These are phyloP conservation scores for Penicillium sp. DNA, from an alignment of 2,329 filamentous ascomycete genomes.

Conservation along the genomic window DNA sequence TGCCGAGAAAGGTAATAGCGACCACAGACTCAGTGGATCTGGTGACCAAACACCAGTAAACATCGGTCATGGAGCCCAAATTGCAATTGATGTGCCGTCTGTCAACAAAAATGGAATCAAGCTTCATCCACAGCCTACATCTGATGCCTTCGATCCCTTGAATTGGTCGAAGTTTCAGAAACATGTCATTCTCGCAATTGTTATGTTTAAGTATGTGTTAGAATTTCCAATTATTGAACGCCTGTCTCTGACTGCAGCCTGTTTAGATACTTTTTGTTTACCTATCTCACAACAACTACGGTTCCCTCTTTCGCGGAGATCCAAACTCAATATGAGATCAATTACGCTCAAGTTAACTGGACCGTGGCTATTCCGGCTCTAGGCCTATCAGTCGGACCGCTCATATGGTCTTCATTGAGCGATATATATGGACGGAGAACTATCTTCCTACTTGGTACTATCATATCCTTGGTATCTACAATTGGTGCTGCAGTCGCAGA, in stretches of 20 bases:
- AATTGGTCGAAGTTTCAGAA: slow-evolving; percentile 55
- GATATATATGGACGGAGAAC: slow-evolving; percentile 56
- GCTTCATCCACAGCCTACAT: slow-evolving; percentile 45
- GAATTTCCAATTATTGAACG: background rate
- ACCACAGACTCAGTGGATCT: background rate
- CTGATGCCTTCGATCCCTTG: slow-evolving; percentile 55
- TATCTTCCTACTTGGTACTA: slow-evolving; percentile 50
- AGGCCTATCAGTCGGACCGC: slow-evolving; percentile 53
- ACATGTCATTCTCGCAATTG: slow-evolving; percentile 51
- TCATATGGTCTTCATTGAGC: slow-evolving; percentile 52
- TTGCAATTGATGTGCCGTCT: background rate
- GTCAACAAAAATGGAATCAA: slow-evolving; percentile 28
- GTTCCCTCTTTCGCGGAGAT: slow-evolving; percentile 56
- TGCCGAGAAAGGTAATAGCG: background rate
- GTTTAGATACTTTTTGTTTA: slow-evolving; percentile 57
- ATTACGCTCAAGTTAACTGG: slow-evolving; percentile 54
- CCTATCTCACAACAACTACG: slow-evolving; percentile 59
- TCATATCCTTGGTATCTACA: slow-evolving; percentile 45
- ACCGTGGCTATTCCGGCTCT: slow-evolving; percentile 56
- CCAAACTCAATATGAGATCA: slow-evolving; percentile 49
- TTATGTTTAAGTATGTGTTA: slow-evolving; percentile 52
- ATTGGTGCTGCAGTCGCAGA: slow-evolving; percentile 44
- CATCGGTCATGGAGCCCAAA: slow-evolving; percentile 5
- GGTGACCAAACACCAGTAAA: background rate
- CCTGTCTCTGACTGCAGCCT: too few species aligned